Conservation (phyloP, 1,139 yeast species). For the Geotrichum phurueaensis region DNA sequence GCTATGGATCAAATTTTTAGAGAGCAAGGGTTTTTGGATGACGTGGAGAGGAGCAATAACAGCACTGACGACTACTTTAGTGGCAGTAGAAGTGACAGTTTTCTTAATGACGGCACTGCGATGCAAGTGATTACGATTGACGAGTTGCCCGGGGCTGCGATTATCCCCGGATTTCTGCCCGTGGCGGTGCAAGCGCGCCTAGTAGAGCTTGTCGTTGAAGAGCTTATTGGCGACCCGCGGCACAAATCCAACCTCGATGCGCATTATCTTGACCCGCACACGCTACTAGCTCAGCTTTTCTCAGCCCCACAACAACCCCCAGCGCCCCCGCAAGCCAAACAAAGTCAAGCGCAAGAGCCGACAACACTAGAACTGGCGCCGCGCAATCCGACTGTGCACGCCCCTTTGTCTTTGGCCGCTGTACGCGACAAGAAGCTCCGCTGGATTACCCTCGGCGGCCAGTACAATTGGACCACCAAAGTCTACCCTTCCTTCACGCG, state of each 20-base stretch:
- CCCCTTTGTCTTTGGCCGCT: slow-evolving; percentile 6
- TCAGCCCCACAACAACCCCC: slow-evolving; percentile 7
- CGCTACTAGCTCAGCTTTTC: slow-evolving; percentile 27
- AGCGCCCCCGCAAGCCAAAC: no score
- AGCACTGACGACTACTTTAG: not conserved
- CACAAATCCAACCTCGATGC: slow-evolving; percentile 38
- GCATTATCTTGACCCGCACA: slow-evolving; percentile 25
- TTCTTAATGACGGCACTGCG: not conserved
- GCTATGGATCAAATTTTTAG: slow-evolving; percentile 1
- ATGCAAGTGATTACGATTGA: slow-evolving; percentile 21
- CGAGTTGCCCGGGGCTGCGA: slow-evolving; percentile 36
- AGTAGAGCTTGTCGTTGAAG: slow-evolving; percentile 30
- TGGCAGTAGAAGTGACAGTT: not conserved
- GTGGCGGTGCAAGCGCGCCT: slow-evolving; percentile 30
- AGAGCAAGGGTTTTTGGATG: not conserved
- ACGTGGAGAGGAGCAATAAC: not conserved
- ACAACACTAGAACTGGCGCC: slow-evolving; percentile 1
- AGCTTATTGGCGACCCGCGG: slow-evolving; percentile 32
- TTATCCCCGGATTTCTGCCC: slow-evolving; percentile 29
- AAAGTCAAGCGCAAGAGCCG: not conserved
- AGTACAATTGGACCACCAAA: slow-evolving; percentile 43
- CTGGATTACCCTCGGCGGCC: slow-evolving; percentile 45
- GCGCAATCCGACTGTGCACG: slow-evolving; percentile 5
- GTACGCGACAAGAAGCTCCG: slow-evolving; percentile 33
- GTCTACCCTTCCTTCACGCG: slow-evolving; percentile 37